Evolutionary conservation across 2,329 filamentous ascomycete species (phyloP).

Genomic region (Trichoderma arundinaceum): DNA sequence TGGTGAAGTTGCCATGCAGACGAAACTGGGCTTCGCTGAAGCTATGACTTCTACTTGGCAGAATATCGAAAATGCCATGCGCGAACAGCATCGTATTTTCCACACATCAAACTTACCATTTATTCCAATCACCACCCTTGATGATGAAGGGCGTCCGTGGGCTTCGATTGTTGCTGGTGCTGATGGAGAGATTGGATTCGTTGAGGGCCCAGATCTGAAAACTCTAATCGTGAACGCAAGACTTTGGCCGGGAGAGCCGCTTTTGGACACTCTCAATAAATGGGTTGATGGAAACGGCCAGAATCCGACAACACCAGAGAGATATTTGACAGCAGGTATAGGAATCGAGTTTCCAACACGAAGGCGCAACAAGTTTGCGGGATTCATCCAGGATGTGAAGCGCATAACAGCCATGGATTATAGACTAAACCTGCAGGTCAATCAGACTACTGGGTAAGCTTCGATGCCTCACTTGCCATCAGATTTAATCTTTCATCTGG

Average conservation of each 20-base stretch:
- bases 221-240: constrained; percentile 26
- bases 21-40: constrained; percentile 24
- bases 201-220: constrained; percentile 24
- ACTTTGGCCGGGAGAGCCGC: constrained; percentile 23
- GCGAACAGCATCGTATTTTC: constrained; percentile 30
- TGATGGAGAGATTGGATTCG: constrained; percentile 25
- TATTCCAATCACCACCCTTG: constrained; percentile 24
- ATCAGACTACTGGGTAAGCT: constrained; percentile 25
- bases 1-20: constrained; percentile 23
- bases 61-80: constrained; percentile 20
- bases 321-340: constrained; percentile 23
- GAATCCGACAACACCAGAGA: not conserved
- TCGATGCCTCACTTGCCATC: not conserved
- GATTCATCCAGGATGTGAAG: constrained; percentile 22
- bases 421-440: constrained; percentile 19
- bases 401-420: constrained; percentile 4
- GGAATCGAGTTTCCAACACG: constrained; percentile 29
- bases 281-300: constrained; percentile 9
- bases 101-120: constrained; percentile 26
- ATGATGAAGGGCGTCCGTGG: constrained; percentile 29
- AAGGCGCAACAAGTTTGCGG: constrained; percentile 30
- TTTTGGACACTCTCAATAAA: constrained; percentile 20
- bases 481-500: not conserved
- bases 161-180: constrained; percentile 25
- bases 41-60: constrained; percentile 12